A percentile compares a stretch with the other conserved stretches of the same genome.
Evolutionary conservation across 148 eudicot genomes (phyloP).

Genomic region (Vaccinium vitisidaea): DNA sequence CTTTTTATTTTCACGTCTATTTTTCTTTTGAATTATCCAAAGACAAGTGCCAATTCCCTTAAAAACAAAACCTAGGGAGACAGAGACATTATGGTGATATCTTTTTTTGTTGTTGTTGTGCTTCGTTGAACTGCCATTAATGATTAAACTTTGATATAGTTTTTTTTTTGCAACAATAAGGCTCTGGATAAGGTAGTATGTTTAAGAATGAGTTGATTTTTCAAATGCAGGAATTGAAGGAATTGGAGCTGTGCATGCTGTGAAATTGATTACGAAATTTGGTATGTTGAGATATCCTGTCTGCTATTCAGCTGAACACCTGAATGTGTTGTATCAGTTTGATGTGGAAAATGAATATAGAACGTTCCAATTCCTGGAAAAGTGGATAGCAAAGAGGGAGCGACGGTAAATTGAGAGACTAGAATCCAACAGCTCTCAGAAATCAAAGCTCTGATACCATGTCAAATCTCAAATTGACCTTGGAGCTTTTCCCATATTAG

Average conservation of each 20-base stretch:
- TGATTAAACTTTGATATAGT: background rate
- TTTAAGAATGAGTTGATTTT: slow-evolving; percentile 14
- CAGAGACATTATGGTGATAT: background rate
- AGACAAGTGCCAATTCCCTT: background rate
- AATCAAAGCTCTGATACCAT: background rate
- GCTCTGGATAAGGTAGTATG: background rate
- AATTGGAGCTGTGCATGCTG: slow-evolving; percentile 80
- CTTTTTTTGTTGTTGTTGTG: background rate
- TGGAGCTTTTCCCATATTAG: background rate
- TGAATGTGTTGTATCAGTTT: background rate
- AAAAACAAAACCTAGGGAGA: background rate
- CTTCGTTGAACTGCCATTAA: background rate
- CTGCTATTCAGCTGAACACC: background rate
- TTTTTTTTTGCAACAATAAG: background rate
- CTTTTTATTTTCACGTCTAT: background rate
- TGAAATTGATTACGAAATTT: slow-evolving; percentile 76
- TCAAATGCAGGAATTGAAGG: slow-evolving; percentile 75
- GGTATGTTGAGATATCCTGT: slow-evolving; percentile 36
- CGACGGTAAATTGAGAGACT: background rate
- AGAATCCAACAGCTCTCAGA: background rate
- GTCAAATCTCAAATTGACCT: background rate
- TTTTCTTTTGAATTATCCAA: background rate
- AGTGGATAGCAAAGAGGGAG: background rate
- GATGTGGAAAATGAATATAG: background rate
- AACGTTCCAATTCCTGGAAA: background rate